A percentile compares a stretch with the other conserved stretches of the same genome.
phyloP scores from a whole-genome alignment of 306 rosid species.

The Benincasa hispida region DNA sequence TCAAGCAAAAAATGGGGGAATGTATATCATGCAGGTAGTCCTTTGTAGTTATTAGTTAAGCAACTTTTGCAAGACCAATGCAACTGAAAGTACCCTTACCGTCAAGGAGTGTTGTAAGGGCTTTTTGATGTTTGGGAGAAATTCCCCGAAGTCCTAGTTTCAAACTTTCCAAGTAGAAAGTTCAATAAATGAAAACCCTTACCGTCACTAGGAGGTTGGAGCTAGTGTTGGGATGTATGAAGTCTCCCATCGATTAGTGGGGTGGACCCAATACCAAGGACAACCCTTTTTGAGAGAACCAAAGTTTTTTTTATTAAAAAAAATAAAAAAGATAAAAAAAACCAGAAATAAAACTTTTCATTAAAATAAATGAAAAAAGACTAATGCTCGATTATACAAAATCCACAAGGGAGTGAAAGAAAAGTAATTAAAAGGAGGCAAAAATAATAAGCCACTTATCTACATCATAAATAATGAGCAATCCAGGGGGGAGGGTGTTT shows the following conservation, averaged over 20 bases:
- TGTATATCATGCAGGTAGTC: neutral
- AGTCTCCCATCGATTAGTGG: neutral
- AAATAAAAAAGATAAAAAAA: too few species aligned
- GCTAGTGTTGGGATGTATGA: neutral
- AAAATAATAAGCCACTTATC: too few species aligned
- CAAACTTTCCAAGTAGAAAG: neutral
- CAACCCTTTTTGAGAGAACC: neutral
- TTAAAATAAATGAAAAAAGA: too few species aligned
- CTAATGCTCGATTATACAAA: too few species aligned
- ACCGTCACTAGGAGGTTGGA: neutral
- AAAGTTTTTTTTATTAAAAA: too few species aligned
- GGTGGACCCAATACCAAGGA: neutral
- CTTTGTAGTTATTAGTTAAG: neutral
- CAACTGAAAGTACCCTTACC: slow-evolving; percentile 2
- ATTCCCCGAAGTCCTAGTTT: neutral
- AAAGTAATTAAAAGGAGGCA: too few species aligned
- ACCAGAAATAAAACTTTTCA: too few species aligned
- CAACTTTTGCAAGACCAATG: neutral
- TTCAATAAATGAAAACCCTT: neutral
- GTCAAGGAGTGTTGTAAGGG: neutral
- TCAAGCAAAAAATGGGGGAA: neutral
- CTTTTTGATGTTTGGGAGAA: neutral
- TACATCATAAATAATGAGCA: too few species aligned
- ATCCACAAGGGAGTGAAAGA: too few species aligned
- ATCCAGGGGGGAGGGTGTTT: too few species aligned